phyloP scores from a whole-genome alignment of 2,329 filamentous ascomycete genomes.

The Daldinia eschscholtzii region DNA sequence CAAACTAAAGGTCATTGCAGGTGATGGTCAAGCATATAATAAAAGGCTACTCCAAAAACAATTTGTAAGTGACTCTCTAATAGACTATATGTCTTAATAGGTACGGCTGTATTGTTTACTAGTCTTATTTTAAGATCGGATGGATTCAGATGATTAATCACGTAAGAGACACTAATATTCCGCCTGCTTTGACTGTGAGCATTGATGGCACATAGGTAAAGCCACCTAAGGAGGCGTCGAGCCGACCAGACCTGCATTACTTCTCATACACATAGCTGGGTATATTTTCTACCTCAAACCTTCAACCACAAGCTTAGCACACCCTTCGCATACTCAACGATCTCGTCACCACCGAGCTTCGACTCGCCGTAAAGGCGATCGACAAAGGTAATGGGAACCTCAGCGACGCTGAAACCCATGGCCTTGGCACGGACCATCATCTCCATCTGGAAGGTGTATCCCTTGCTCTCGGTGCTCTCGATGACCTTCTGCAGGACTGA shows the following conservation, averaged over 20 bases:
- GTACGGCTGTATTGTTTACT: not conserved
- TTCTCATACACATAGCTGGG: slow-evolving; percentile 30
- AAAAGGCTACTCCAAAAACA: not conserved
- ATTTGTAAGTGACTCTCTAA: not conserved
- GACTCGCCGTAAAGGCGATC: slow-evolving; percentile 95
- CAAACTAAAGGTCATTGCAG: not conserved
- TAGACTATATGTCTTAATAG: not conserved
- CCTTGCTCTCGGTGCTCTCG: slow-evolving; percentile 90
- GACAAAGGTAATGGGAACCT: slow-evolving; percentile 97
- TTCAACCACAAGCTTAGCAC: slow-evolving; percentile 82
- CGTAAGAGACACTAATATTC: slow-evolving; percentile 21
- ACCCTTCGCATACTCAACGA: slow-evolving; percentile 94
- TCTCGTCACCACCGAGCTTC: slow-evolving; percentile 94
- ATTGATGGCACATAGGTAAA: slow-evolving; percentile 43
- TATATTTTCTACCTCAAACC: slow-evolving; percentile 62
- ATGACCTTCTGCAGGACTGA: slow-evolving; percentile 91
- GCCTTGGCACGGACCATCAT: slow-evolving; percentile 98
- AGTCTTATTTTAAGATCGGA: not conserved
- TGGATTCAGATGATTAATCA: not conserved
- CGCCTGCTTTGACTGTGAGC: slow-evolving; percentile 44
- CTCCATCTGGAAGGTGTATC: slow-evolving; percentile 99
- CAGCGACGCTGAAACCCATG: slow-evolving; percentile 92
- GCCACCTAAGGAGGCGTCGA: slow-evolving; percentile 48
- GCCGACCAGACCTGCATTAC: slow-evolving; percentile 29
- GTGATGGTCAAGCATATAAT: not conserved